Conservation (phyloP, 768 basidiomycete genomes). For the Suillus discolor region DNA sequence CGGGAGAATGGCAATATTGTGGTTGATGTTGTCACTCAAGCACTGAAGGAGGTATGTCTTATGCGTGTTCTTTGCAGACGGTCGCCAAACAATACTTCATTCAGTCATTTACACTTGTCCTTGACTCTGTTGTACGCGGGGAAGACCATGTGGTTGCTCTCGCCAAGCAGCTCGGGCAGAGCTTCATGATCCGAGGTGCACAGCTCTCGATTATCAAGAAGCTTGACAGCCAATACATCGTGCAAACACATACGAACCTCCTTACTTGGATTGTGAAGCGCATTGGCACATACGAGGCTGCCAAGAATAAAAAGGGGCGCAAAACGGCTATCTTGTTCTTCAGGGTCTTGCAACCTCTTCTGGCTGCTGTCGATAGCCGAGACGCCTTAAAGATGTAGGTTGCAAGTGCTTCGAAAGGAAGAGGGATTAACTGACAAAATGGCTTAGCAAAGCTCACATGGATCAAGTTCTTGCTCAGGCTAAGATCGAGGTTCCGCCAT, state of each 20-base stretch:
- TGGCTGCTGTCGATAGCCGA: slow-evolving; percentile 62
- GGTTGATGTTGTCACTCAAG: slow-evolving; percentile 65
- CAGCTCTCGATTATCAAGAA: slow-evolving; percentile 80
- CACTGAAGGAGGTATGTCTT: slow-evolving; percentile 70
- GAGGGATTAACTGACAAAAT: not conserved
- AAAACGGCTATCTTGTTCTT: slow-evolving; percentile 68
- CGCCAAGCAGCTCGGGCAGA: slow-evolving; percentile 70
- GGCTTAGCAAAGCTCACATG: slow-evolving; percentile 73
- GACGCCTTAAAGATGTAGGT: slow-evolving; percentile 29
- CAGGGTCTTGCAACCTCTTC: slow-evolving; percentile 65
- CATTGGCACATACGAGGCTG: slow-evolving; percentile 57
- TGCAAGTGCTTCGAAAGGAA: not conserved
- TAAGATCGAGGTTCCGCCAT: slow-evolving; percentile 65
- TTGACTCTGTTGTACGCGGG: slow-evolving; percentile 66
- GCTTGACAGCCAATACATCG: slow-evolving; percentile 64
- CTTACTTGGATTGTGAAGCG: slow-evolving; percentile 73
- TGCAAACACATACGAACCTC: slow-evolving; percentile 70
- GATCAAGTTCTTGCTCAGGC: slow-evolving; percentile 74
- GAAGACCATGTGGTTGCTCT: slow-evolving; percentile 71
- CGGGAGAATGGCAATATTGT: slow-evolving; percentile 70
- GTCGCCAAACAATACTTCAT: slow-evolving; percentile 6
- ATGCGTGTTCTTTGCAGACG: not conserved
- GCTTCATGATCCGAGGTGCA: slow-evolving; percentile 84
- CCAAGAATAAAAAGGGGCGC: slow-evolving; percentile 66
- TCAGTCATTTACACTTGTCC: slow-evolving; percentile 80